Evolutionary conservation across 306 rosid genomes (phyloP).

Genomic region (Calophaca sinica): DNA sequence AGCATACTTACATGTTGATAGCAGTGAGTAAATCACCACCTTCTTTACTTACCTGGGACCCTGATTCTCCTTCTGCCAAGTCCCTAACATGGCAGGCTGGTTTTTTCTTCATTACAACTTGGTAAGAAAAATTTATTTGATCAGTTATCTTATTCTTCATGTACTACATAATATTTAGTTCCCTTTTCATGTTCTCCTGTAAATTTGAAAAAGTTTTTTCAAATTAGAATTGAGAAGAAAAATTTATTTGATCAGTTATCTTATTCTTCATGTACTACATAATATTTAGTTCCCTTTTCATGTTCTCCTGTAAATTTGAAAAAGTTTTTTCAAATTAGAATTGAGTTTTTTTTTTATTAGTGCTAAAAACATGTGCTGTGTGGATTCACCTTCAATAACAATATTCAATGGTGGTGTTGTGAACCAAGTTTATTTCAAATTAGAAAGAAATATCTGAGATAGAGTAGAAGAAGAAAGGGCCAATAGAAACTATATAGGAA

Average conservation of each 20-base stretch:
- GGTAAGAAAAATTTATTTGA: constrained; percentile 55
- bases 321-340: background rate
- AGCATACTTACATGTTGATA: constrained; percentile 72
- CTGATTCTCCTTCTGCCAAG: constrained; percentile 63
- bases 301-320: background rate
- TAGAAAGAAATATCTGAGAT: background rate
- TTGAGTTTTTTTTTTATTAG: background rate
- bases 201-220: background rate
- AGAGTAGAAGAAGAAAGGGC: background rate
- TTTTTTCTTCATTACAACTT: constrained; percentile 78
- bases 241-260: background rate
- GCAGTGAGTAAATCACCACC: constrained; percentile 79
- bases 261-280: background rate
- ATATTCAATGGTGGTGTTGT: constrained; percentile 4
- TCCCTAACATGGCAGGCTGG: constrained; percentile 75
- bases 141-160: background rate
- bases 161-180: background rate
- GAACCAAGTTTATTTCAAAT: constrained; percentile 13
- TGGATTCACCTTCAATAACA: background rate
- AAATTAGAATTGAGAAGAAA: constrained; percentile 35
- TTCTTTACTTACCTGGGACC: constrained; percentile 62
- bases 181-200: background rate
- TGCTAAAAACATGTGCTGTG: constrained; percentile 7
- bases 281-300: background rate
- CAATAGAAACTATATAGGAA: constrained; percentile 6